Evolutionary conservation across 2,329 filamentous ascomycete genomes (phyloP).

Genomic region (Colletotrichum camelliae): DNA sequence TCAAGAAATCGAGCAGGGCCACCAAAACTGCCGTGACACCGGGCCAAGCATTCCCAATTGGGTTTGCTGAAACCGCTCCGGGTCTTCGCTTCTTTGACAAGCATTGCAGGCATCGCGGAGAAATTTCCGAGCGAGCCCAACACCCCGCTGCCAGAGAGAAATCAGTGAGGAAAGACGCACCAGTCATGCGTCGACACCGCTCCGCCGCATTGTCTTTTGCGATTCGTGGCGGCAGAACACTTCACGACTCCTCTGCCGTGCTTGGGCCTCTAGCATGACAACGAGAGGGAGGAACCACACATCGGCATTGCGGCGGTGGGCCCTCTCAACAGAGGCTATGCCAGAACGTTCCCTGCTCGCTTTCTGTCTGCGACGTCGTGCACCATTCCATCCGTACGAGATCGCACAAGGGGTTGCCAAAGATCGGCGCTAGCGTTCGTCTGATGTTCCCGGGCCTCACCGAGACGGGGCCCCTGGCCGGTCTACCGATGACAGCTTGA

Average conservation of each 20-base stretch:
- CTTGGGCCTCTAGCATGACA: background rate
- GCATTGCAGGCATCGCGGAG: slow-evolving; percentile 13
- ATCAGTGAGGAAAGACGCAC: background rate
- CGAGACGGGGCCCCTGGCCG: slow-evolving; percentile 7
- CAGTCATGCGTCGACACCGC: slow-evolving; percentile 2
- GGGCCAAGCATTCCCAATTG: slow-evolving; percentile 19
- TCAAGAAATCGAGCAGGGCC: background rate
- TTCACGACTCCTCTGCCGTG: background rate
- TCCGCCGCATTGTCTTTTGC: slow-evolving; percentile 13
- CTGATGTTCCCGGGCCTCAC: slow-evolving; percentile 12
- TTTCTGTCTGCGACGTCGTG: slow-evolving; percentile 17
- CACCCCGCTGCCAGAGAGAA: background rate
- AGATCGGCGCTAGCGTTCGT: slow-evolving; percentile 20
- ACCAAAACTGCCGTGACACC: slow-evolving; percentile 14
- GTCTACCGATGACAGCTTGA: slow-evolving; percentile 7
- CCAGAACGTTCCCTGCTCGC: background rate
- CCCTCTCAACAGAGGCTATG: slow-evolving; percentile 1
- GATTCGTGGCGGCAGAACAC: background rate
- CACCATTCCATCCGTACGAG: background rate
- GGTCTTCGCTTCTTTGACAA: slow-evolving; percentile 15
- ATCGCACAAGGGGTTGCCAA: slow-evolving; percentile 4
- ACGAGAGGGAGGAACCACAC: background rate
- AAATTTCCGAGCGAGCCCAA: slow-evolving; percentile 9
- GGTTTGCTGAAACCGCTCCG: slow-evolving; percentile 13
- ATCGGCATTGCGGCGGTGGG: slow-evolving; percentile 15